phyloP scores from a whole-genome alignment of 2,329 filamentous ascomycete species.

The Epichloe sibirici region DNA sequence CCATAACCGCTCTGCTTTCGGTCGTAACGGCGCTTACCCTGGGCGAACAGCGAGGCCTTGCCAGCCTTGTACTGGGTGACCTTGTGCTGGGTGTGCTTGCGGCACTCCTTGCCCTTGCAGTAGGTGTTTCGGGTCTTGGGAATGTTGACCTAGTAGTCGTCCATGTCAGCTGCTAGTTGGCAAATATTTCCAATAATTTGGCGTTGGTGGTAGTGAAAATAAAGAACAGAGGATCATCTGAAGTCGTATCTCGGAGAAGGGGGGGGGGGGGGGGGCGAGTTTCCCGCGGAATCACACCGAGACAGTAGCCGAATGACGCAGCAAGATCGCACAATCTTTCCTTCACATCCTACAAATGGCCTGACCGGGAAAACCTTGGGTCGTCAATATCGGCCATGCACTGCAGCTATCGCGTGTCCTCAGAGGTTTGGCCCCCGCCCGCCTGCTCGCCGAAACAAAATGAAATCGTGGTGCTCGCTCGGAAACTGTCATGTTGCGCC shows the following conservation, averaged over 20 bases:
- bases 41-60: constrained; percentile 90
- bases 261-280: too few relatives aligned
- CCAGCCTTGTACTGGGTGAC: constrained; percentile 96
- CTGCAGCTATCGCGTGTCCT: not conserved
- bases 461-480: not conserved
- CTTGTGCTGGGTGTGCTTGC: constrained; percentile 83
- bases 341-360: too few relatives aligned
- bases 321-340: not conserved
- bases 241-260: not conserved
- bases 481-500: constrained; percentile 20
- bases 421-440: not conserved
- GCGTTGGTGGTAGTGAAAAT: not conserved
- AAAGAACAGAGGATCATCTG: not conserved
- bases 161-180: constrained; percentile 4
- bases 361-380: too few relatives aligned
- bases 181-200: not conserved
- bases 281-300: not conserved
- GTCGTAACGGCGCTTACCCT: constrained; percentile 99
- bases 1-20: constrained; percentile 98
- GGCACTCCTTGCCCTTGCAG: constrained; percentile 94
- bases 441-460: not conserved
- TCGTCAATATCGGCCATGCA: not conserved
- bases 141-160: constrained; percentile 69
- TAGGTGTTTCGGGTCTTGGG: constrained; percentile 96
- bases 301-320: not conserved